phyloP scores from a whole-genome alignment of 2,329 filamentous ascomycete species.

The Penicillium hordei region DNA sequence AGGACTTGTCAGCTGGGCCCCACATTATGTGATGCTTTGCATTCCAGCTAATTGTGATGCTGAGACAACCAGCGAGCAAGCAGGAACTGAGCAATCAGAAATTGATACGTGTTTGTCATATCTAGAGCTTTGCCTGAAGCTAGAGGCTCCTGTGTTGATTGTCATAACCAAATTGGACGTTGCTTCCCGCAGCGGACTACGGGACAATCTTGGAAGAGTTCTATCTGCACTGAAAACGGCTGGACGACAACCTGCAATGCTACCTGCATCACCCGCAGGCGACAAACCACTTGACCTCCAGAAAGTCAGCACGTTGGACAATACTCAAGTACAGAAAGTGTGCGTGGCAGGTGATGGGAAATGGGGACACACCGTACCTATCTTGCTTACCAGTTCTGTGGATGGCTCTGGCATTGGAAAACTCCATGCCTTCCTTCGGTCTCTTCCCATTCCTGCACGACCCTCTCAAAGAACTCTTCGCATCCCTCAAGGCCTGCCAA shows the following conservation, averaged over 20 bases:
- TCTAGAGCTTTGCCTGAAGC: constrained; percentile 78
- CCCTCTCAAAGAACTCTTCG: constrained; percentile 26
- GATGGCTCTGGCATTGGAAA: constrained; percentile 79
- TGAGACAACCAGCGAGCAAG: constrained; percentile 39
- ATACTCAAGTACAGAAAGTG: constrained; percentile 58
- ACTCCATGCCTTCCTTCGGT: constrained; percentile 76
- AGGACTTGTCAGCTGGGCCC: constrained; percentile 91
- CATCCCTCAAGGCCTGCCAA: constrained; percentile 13
- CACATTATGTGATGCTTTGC: constrained; percentile 89
- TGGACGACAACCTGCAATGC: constrained; percentile 70
- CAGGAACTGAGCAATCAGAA: constrained; percentile 44
- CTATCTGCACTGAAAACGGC: constrained; percentile 74
- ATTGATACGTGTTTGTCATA: constrained; percentile 76
- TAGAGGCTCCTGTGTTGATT: constrained; percentile 74
- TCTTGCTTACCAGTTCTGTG: constrained; percentile 83
- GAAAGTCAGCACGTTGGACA: constrained; percentile 57
- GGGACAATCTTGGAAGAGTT: constrained; percentile 69
- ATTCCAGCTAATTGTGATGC: constrained; percentile 72
- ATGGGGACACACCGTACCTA: constrained; percentile 65
- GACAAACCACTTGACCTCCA: constrained; percentile 56
- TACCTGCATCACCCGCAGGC: constrained; percentile 51
- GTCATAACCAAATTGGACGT: constrained; percentile 90
- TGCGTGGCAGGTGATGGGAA: constrained; percentile 44
- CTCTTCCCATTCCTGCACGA: constrained; percentile 66
- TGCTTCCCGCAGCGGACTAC: constrained; percentile 70